Conservation (phyloP, 306 rosid genomes). For the Purshia tridentata region DNA sequence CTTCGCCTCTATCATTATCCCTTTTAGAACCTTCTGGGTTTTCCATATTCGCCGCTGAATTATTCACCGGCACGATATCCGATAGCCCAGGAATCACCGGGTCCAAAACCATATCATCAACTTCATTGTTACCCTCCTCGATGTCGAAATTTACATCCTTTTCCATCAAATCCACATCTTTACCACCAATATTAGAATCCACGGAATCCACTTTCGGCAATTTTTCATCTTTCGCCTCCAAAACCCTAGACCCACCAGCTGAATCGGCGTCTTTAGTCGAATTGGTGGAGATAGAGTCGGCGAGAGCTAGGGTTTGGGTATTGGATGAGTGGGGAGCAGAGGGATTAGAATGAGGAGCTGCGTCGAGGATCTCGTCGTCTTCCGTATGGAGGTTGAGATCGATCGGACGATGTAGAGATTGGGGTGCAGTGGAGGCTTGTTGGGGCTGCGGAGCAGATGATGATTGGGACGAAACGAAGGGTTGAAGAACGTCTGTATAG, state of each 20-base stretch:
- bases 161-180: slow-evolving; percentile 49
- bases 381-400: slow-evolving; percentile 54
- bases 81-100: slow-evolving; percentile 79
- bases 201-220: slow-evolving; percentile 13
- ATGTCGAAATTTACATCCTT: slow-evolving; percentile 84
- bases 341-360: slow-evolving; percentile 38
- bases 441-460: slow-evolving; percentile 39
- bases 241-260: slow-evolving; percentile 10
- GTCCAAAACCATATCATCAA: slow-evolving; percentile 44
- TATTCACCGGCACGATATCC: slow-evolving; percentile 26
- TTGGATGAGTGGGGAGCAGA: slow-evolving; percentile 17
- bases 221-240: slow-evolving; percentile 18
- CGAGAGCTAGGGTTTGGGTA: slow-evolving; percentile 40
- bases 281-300: slow-evolving; percentile 22
- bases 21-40: slow-evolving; percentile 28
- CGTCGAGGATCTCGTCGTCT: slow-evolving; percentile 39
- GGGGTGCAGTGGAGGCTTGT: slow-evolving; percentile 32
- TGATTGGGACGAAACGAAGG: slow-evolving; percentile 52
- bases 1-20: slow-evolving; percentile 33
- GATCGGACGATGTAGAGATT: slow-evolving; percentile 44
- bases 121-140: slow-evolving; percentile 54
- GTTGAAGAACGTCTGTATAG: slow-evolving; percentile 80
- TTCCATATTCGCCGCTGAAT: slow-evolving; percentile 15
- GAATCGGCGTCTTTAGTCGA: slow-evolving; percentile 1
- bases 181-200: slow-evolving; percentile 26